Evolutionary conservation across 2,329 filamentous ascomycete genomes (phyloP).

Genomic region (Colletotrichum euphorbiae): DNA sequence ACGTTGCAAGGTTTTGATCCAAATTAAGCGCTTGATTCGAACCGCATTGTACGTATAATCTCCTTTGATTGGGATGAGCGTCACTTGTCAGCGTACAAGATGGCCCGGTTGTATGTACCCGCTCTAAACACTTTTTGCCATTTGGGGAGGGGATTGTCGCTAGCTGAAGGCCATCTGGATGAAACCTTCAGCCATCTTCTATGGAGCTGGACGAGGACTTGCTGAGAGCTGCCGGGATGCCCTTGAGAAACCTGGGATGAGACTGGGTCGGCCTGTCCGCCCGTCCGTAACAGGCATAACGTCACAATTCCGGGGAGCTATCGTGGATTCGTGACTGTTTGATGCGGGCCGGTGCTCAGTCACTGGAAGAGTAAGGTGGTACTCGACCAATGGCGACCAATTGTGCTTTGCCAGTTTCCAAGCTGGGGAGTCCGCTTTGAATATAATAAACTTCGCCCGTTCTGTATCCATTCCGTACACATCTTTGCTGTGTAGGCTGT

Average conservation of each 20-base stretch:
- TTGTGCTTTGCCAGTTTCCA: slow-evolving; percentile 22
- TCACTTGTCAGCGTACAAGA: slow-evolving; percentile 4
- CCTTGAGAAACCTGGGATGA: slow-evolving; percentile 3
- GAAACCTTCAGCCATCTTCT: slow-evolving; percentile 9
- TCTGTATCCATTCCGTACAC: slow-evolving; percentile 1
- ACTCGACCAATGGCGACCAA: slow-evolving; percentile 14
- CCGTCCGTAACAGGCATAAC: slow-evolving; percentile 21
- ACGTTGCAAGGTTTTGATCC: slow-evolving; percentile 1
- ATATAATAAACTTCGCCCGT: slow-evolving; percentile 25
- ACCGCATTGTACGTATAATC: slow-evolving; percentile 19
- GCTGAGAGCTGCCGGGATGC: not conserved
- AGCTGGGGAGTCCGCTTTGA: slow-evolving; percentile 7
- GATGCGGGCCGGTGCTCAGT: slow-evolving; percentile 23
- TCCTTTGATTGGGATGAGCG: slow-evolving; percentile 36
- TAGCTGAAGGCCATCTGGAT: slow-evolving; percentile 23
- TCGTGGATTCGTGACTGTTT: not conserved
- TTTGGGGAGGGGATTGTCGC: slow-evolving; percentile 1
- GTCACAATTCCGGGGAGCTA: slow-evolving; percentile 27
- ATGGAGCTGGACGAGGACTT: not conserved
- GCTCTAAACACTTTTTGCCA: slow-evolving; percentile 31
- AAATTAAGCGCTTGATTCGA: slow-evolving; percentile 26
- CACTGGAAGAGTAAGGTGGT: slow-evolving; percentile 35
- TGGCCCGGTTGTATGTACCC: not conserved
- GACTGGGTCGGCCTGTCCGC: not conserved
- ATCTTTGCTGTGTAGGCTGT: not conserved